A percentile compares a stretch with the other conserved stretches of the same genome.
These are phyloP conservation scores for Aspergillus carbonarius DNA, from an alignment of 2,329 filamentous ascomycete genomes.

Conservation along the genomic window DNA sequence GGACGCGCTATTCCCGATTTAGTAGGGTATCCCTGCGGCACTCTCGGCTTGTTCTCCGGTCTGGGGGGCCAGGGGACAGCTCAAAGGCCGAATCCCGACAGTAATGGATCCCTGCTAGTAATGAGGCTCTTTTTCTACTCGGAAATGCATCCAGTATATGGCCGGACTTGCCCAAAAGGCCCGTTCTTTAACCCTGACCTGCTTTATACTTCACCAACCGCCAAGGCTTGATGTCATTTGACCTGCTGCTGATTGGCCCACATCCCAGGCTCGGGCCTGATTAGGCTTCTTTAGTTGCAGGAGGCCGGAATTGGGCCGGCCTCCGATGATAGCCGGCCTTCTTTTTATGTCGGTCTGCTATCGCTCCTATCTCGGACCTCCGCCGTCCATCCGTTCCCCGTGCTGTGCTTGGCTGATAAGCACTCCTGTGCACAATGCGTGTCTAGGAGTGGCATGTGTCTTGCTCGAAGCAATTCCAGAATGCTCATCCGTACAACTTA, in stretches of 20 bases:
- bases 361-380: neutral
- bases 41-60: neutral
- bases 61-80: neutral
- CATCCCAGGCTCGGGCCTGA: slow-evolving; percentile 10
- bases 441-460: neutral
- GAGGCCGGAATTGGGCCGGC: slow-evolving; percentile 46
- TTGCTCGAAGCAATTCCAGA: neutral
- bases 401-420: neutral
- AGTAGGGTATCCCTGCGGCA: slow-evolving; percentile 4
- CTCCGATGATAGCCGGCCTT: slow-evolving; percentile 36
- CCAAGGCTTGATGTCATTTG: slow-evolving; percentile 19
- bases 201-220: slow-evolving; percentile 22
- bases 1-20: slow-evolving; percentile 27
- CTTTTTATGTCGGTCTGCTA: slow-evolving; percentile 12
- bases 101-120: neutral
- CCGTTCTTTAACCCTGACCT: slow-evolving; percentile 5
- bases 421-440: neutral
- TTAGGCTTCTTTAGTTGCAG: slow-evolving; percentile 29
- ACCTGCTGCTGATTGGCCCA: slow-evolving; percentile 21
- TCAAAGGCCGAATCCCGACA: neutral
- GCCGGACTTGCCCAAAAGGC: neutral
- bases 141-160: neutral
- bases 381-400: neutral
- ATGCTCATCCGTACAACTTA: neutral
- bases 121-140: neutral